These are phyloP conservation scores for Pezicula carpinea DNA, from an alignment of 2,329 filamentous ascomycete species.

Conservation along the genomic window DNA sequence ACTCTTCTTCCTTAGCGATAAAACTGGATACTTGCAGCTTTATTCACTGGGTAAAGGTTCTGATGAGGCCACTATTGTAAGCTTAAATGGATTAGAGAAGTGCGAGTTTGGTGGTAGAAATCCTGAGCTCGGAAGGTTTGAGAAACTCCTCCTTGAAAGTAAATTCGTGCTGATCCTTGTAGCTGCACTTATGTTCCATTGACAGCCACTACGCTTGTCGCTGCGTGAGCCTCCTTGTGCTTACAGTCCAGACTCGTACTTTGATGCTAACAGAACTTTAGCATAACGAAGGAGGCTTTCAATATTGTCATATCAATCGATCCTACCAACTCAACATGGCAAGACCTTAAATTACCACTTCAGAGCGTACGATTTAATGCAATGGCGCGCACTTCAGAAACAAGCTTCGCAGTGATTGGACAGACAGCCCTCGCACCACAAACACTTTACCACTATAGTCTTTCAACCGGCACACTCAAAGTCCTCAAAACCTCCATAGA, in stretches of 20 bases:
- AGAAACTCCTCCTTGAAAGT: background rate
- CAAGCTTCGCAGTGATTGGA: constrained; percentile 34
- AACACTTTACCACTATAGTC: constrained; percentile 33
- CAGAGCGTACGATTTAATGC: constrained; percentile 32
- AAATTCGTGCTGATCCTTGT: constrained; percentile 27
- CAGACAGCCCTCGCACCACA: constrained; percentile 27
- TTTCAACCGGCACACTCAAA: constrained; percentile 22
- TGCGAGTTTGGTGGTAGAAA: constrained; percentile 33
- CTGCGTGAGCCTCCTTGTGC: constrained; percentile 10
- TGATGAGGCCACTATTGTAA: constrained; percentile 26
- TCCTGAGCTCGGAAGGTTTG: constrained; percentile 14
- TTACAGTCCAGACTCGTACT: background rate
- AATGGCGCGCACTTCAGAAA: constrained; percentile 31
- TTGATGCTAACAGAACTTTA: constrained; percentile 13
- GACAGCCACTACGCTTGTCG: constrained; percentile 31
- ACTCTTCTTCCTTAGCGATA: constrained; percentile 44
- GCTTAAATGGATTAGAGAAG: constrained; percentile 34
- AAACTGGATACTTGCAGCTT: constrained; percentile 41
- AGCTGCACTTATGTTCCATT: constrained; percentile 38
- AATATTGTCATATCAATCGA: constrained; percentile 35
- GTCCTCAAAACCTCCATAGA: constrained; percentile 32
- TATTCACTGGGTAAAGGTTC: constrained; percentile 32
- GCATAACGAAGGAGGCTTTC: constrained; percentile 23
- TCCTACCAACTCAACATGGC: constrained; percentile 28
- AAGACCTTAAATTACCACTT: constrained; percentile 28